Conservation (phyloP, 768 basidiomycete species). For the Rhizopogon salebrosus region DNA sequence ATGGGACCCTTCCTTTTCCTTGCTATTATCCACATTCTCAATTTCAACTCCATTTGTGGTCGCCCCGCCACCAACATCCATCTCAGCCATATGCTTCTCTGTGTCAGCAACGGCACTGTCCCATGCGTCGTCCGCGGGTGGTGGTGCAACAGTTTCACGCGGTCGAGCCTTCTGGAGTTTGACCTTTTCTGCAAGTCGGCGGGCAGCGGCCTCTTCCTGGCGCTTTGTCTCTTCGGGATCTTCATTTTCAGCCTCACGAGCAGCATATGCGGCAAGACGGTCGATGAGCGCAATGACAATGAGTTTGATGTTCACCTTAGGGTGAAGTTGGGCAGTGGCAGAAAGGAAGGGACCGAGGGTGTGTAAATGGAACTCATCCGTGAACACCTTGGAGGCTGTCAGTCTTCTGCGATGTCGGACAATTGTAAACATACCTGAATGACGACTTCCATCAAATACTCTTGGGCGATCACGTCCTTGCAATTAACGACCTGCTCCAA, state of each 20-base stretch:
- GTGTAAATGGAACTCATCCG: conserved; percentile 97
- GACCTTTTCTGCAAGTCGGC: conserved; percentile 83
- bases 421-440: conserved; percentile 68
- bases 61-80: neutral
- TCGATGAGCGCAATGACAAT: conserved; percentile 98
- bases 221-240: conserved; percentile 90
- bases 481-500: conserved; percentile 97
- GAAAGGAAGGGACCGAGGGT: conserved; percentile 94
- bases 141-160: conserved; percentile 37
- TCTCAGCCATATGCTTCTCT: conserved; percentile 10
- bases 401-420: neutral
- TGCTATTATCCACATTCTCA: conserved; percentile 42
- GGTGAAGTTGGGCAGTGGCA: conserved; percentile 93
- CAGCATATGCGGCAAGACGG: conserved; percentile 91
- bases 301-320: conserved; percentile 97
- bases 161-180: conserved; percentile 62
- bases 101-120: conserved; percentile 16
- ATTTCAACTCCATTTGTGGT: conserved; percentile 16
- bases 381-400: conserved; percentile 69
- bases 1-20: conserved; percentile 51
- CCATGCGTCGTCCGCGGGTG: conserved; percentile 23
- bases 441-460: conserved; percentile 99
- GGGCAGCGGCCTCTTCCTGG: conserved; percentile 91
- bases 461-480: conserved; percentile 98
- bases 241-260: conserved; percentile 94